Conservation (phyloP, 768 basidiomycete genomes). For the Podaxis sp. region DNA sequence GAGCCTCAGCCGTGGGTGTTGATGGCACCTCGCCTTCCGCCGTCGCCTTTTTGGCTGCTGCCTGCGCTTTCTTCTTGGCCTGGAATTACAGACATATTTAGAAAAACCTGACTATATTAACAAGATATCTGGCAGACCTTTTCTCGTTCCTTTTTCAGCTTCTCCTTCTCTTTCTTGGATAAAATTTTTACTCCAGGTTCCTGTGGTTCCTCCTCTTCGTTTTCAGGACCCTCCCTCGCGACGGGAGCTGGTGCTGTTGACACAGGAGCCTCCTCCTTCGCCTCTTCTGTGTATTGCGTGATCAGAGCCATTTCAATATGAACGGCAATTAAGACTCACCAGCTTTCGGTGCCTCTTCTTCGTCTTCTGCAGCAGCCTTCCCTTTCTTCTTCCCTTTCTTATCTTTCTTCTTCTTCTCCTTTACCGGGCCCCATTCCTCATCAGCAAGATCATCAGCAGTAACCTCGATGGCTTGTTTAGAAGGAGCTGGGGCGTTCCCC, state of each 20-base stretch:
- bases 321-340: not conserved
- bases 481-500: conserved; percentile 24
- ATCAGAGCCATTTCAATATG: not conserved
- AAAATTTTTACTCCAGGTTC: conserved; percentile 66
- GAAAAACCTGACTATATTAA: conserved; percentile 1
- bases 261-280: conserved; percentile 20
- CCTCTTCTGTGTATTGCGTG: conserved; percentile 8
- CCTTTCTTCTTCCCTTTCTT: conserved; percentile 59
- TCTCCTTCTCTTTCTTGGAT: conserved; percentile 96
- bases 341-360: conserved; percentile 19
- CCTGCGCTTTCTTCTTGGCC: conserved; percentile 96
- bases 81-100: conserved; percentile 27
- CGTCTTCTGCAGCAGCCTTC: conserved; percentile 38
- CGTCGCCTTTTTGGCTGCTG: conserved; percentile 73
- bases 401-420: conserved; percentile 62
- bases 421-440: conserved; percentile 67
- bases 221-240: conserved; percentile 32
- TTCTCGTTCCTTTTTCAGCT: conserved; percentile 94
- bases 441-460: conserved; percentile 75
- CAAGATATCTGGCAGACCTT: conserved; percentile 52
- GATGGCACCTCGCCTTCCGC: conserved; percentile 25
- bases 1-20: conserved; percentile 16
- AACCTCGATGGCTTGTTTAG: conserved; percentile 46
- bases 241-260: conserved; percentile 24
- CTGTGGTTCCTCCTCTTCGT: conserved; percentile 51